Evolutionary conservation across 306 rosid genomes (phyloP).

Genomic region (Cucumis hystrix): DNA sequence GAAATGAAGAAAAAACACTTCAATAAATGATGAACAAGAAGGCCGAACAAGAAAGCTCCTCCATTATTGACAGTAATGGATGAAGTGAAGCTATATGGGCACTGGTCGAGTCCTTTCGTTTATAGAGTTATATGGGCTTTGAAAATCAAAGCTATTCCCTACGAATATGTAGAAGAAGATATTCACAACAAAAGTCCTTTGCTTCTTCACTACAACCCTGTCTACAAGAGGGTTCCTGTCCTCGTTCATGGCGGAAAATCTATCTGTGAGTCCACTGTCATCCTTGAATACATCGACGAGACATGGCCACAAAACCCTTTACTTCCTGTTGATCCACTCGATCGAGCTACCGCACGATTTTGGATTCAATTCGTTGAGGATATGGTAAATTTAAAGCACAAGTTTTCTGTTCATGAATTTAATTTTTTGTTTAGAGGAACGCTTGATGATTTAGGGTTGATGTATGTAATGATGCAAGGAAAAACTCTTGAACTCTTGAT

Average conservation of each 20-base stretch:
- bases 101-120: background rate
- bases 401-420: too few relatives aligned
- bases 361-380: conserved; percentile 13
- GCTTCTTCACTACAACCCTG: conserved; percentile 24
- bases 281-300: conserved; percentile 38
- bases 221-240: conserved; percentile 29
- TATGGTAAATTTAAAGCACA: conserved; percentile 8
- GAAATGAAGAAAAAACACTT: background rate
- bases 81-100: background rate
- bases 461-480: too few relatives aligned
- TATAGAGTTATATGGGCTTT: background rate
- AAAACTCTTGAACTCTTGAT: too few relatives aligned
- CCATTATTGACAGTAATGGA: background rate
- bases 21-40: background rate
- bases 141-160: background rate
- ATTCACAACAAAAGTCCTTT: background rate
- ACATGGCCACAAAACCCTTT: conserved; percentile 17
- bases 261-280: conserved; percentile 25
- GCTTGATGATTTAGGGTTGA: too few relatives aligned
- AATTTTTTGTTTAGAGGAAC: too few relatives aligned
- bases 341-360: conserved; percentile 20
- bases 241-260: conserved; percentile 37
- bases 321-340: conserved; percentile 12
- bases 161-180: background rate
- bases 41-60: background rate